phyloP scores from a whole-genome alignment of 345 rosid species.

The Euclidium syriacum region DNA sequence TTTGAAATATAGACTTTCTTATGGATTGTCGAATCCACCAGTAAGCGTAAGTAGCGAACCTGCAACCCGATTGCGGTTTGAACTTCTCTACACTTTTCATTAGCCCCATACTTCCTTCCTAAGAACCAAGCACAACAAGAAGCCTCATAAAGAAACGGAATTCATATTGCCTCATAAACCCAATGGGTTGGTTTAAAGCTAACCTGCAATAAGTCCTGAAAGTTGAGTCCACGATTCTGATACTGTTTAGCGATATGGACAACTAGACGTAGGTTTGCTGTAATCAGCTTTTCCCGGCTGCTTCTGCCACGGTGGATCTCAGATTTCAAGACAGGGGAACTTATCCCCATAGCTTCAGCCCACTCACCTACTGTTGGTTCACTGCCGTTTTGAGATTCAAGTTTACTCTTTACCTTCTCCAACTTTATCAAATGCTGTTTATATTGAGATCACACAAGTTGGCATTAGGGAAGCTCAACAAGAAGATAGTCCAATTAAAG shows the following conservation, averaged over 20 bases:
- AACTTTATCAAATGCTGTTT: constrained; percentile 57
- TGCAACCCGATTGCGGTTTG: constrained; percentile 77
- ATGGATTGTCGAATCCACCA: constrained; percentile 89
- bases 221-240: constrained; percentile 73
- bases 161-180: not conserved
- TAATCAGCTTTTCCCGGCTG: constrained; percentile 63
- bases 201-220: constrained; percentile 86
- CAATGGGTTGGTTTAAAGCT: not conserved
- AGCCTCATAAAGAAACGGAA: not conserved
- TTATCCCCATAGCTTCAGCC: constrained; percentile 68
- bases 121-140: constrained; percentile 11
- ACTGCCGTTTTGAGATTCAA: constrained; percentile 63
- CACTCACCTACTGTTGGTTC: constrained; percentile 78
- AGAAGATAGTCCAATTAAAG: constrained; percentile 2
- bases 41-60: constrained; percentile 81
- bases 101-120: constrained; percentile 93
- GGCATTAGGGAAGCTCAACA: constrained; percentile 4
- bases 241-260: constrained; percentile 81
- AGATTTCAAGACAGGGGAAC: constrained; percentile 49
- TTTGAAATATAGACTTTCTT: constrained; percentile 69
- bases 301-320: constrained; percentile 56
- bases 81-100: constrained; percentile 83
- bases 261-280: constrained; percentile 74
- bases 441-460: constrained; percentile 8
- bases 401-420: constrained; percentile 57